Evolutionary conservation across 192 early-diverging fungal genomes (phyloP).

Genomic region (Dissophora ornata): DNA sequence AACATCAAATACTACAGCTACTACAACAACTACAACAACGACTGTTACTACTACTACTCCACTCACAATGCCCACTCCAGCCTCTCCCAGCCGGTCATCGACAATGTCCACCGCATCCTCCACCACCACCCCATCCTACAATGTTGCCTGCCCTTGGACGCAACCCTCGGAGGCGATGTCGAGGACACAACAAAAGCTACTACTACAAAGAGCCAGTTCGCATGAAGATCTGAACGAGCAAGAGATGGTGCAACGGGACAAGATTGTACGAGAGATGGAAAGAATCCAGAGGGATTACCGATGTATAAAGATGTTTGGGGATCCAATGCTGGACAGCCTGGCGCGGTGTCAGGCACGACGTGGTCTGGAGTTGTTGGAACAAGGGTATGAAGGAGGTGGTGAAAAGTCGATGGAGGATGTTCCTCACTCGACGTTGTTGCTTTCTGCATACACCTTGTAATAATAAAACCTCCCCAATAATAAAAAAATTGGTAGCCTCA

Average conservation of each 20-base stretch:
- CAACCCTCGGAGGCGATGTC: constrained; percentile 13
- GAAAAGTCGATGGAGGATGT: too few relatives aligned
- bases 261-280: constrained; percentile 17
- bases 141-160: constrained; percentile 16
- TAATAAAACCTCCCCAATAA: not conserved
- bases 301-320: constrained; percentile 15
- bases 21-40: not conserved
- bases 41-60: not conserved
- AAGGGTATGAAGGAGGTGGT: not conserved
- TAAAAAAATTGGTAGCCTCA: too few relatives aligned
- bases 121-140: too few relatives aligned
- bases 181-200: constrained; percentile 42
- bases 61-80: too few relatives aligned
- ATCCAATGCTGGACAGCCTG: constrained; percentile 35
- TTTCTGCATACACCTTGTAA: not conserved
- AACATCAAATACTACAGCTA: not conserved
- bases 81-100: too few relatives aligned
- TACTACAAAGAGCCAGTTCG: constrained; percentile 24
- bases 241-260: constrained; percentile 12
- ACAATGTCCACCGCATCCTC: too few relatives aligned
- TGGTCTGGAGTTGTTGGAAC: not conserved
- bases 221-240: constrained; percentile 31
- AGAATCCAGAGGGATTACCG: constrained; percentile 36
- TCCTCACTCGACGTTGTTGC: too few relatives aligned
- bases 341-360: constrained; percentile 15